Conservation (phyloP, 2,329 filamentous ascomycete species). For the Monosporascus sp. region DNA sequence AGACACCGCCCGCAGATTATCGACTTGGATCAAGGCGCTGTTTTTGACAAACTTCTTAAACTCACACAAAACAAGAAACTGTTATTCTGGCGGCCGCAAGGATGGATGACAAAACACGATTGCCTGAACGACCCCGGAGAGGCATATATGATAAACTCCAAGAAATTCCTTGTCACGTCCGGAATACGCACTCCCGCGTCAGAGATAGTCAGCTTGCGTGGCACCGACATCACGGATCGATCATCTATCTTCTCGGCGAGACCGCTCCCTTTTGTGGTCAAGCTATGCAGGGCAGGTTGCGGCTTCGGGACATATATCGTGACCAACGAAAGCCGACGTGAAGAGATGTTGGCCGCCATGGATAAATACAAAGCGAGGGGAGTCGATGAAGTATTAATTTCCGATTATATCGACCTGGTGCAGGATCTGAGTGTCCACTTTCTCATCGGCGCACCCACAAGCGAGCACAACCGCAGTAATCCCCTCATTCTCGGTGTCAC, state of each 20-base stretch:
- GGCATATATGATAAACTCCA: slow-evolving; percentile 18
- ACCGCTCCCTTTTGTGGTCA: slow-evolving; percentile 17
- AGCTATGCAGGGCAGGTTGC: slow-evolving; percentile 17
- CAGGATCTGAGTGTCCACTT: slow-evolving; percentile 18
- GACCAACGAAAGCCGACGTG: slow-evolving; percentile 7
- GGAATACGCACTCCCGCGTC: slow-evolving; percentile 15
- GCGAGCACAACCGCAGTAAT: slow-evolving; percentile 8
- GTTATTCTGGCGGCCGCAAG: slow-evolving; percentile 18
- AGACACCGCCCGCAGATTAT: slow-evolving; percentile 11
- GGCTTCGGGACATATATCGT: slow-evolving; percentile 18
- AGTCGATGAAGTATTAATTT: slow-evolving; percentile 13
- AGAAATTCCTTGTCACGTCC: slow-evolving; percentile 14
- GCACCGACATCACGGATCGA: slow-evolving; percentile 1
- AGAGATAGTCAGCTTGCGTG: slow-evolving; percentile 4
- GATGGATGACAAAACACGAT: slow-evolving; percentile 16
- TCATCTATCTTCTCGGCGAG: slow-evolving; percentile 3
- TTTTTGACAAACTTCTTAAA: slow-evolving; percentile 5
- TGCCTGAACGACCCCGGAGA: slow-evolving; percentile 14
- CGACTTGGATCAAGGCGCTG: slow-evolving; percentile 6
- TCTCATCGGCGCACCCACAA: slow-evolving; percentile 12
- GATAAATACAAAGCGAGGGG: slow-evolving; percentile 9
- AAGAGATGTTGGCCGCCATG: slow-evolving; percentile 6
- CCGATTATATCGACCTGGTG: slow-evolving; percentile 14
- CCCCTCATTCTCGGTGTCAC: slow-evolving; percentile 16
- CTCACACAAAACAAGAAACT: slow-evolving; percentile 9